Percentiles rank a stretch among this genome's conserved stretches.
These are phyloP conservation scores for Salix purpurea DNA, from an alignment of 345 rosid species.

Conservation along the genomic window DNA sequence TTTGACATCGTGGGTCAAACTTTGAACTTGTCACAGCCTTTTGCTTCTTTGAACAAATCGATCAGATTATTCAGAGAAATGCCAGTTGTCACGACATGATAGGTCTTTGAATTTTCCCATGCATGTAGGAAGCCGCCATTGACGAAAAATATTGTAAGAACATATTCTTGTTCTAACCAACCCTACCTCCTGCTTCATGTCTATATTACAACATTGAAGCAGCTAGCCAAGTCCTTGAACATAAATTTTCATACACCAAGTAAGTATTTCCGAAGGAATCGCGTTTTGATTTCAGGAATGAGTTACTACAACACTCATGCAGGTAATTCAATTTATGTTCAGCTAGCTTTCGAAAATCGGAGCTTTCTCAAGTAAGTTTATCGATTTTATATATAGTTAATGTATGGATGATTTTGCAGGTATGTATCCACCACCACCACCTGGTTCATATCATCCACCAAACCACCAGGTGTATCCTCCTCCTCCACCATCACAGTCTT, in stretches of 20 bases:
- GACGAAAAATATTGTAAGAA: background rate
- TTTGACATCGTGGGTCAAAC: too few species aligned
- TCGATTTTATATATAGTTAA: background rate
- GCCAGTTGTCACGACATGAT: background rate
- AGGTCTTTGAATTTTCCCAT: background rate
- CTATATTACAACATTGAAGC: too few species aligned
- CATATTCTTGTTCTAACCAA: too few species aligned
- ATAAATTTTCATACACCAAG: too few species aligned
- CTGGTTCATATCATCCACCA: background rate
- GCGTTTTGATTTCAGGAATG: background rate
- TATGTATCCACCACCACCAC: constrained; percentile 1
- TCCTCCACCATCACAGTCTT: background rate
- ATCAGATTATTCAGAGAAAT: too few species aligned
- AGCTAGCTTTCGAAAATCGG: background rate
- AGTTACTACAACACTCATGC: background rate
- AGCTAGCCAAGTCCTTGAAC: too few species aligned
- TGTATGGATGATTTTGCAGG: background rate
- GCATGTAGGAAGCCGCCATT: background rate
- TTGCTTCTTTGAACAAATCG: background rate
- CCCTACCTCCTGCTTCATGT: too few species aligned
- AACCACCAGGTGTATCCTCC: background rate
- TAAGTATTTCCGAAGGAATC: background rate
- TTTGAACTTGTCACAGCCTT: too few species aligned
- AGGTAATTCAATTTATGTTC: background rate
- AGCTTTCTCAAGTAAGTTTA: background rate